phyloP scores from a whole-genome alignment of 768 basidiomycete genomes.

The Boletus rubescentipes region DNA sequence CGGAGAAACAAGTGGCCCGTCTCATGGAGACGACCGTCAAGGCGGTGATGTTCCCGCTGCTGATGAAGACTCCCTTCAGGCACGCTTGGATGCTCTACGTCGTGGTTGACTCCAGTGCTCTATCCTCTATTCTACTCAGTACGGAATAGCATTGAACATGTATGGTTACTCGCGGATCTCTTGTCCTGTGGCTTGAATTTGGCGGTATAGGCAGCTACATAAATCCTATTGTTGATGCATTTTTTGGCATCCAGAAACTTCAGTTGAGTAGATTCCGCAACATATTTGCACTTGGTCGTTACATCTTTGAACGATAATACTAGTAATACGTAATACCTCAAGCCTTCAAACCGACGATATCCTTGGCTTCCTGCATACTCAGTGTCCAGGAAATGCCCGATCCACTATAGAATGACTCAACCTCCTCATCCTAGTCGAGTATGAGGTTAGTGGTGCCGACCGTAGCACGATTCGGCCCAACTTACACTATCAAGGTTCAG shows the following conservation, averaged over 20 bases:
- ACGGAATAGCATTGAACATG: conserved; percentile 7
- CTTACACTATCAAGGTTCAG: conserved; percentile 80
- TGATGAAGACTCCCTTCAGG: conserved; percentile 93
- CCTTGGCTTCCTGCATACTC: conserved; percentile 71
- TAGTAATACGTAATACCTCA: conserved; percentile 3
- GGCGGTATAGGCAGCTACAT: not conserved
- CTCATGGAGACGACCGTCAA: conserved; percentile 39
- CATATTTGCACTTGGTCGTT: not conserved
- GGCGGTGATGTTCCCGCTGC: conserved; percentile 45
- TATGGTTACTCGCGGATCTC: conserved; percentile 1
- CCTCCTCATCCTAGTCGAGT: conserved; percentile 76
- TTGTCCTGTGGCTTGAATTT: not conserved
- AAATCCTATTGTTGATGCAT: not conserved
- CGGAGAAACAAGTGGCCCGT: conserved; percentile 52
- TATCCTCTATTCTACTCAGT: conserved; percentile 3
- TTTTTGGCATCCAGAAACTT: too few relatives aligned
- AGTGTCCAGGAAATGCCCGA: conserved; percentile 91
- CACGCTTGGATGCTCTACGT: conserved; percentile 86
- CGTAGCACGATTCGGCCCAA: not conserved
- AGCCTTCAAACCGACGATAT: conserved; percentile 59
- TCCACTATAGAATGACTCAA: conserved; percentile 91
- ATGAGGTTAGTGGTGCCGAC: conserved; percentile 5
- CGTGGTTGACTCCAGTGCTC: conserved; percentile 45
- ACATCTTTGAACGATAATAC: not conserved
- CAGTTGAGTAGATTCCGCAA: not conserved